Base-by-base conservation (phyloP, 1,139 yeast genomes). In the Pichia terricola region DNA sequence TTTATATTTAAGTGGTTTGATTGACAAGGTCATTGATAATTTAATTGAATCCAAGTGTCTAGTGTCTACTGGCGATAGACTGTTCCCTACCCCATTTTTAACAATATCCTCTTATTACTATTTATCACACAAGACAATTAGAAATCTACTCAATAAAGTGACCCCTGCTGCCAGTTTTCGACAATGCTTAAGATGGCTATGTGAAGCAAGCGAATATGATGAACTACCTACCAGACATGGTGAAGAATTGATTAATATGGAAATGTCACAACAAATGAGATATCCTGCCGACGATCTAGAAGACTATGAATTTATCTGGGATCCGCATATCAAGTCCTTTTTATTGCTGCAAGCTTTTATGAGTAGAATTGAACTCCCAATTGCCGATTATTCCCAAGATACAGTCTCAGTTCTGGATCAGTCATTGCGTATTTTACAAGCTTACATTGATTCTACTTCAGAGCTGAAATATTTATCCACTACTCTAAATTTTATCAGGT, bases 171-270 rank as follows among this genome's bases (percentile, higher is more conserved):
- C 81, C 11, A 61, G 74, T 4, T 81, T 87, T 55, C 70, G 85
- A 52, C 82, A 84, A 28, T 81, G 91, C 55, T 67, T 91, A 49
- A 72, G 73, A 52, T 73, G 83, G 69, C 67, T 91, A 41, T 75
- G 94, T 40, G 77, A 81, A 49, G 95, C 97, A 0, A 68, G 81
- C 0, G 99, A 91, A 63, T 91, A 87, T 58, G 89, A 89, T 59
- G 97, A 88, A 54, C 66, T 89, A 36, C 95, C 97, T 3, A 89
- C 95, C 1, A 75, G 97, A 53, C 97, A 91, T 58, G 95, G 96
- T 37, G 97, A 91, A 66, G 96, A 89, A 57, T 69, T 89, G 50
- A 82, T 89, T 66, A 91, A 91, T 63, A 78, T 80, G 69, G 97
- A 89, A 58, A 73, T 94, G 76, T 87, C 96, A 2, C 80, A 79